phyloP scores from a whole-genome alignment of 2,329 filamentous ascomycete genomes.

The Xylaria sp. region DNA sequence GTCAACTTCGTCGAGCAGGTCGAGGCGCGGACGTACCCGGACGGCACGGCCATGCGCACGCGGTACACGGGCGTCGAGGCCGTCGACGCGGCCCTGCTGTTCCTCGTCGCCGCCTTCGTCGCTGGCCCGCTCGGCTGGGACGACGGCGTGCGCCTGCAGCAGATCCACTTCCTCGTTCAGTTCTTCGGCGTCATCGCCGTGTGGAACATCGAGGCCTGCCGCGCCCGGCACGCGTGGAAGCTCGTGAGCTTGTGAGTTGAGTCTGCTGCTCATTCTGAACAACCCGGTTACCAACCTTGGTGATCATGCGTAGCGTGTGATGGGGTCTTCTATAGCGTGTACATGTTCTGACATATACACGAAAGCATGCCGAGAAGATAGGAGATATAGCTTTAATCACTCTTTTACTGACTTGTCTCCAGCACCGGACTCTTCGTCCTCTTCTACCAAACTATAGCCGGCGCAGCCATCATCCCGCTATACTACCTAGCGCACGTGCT shows the following conservation, averaged over 20 bases:
- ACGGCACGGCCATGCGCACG: constrained; percentile 42
- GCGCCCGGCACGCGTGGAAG: constrained; percentile 40
- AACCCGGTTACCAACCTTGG: too few relatives aligned
- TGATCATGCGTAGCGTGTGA: too few relatives aligned
- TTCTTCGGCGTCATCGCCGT: constrained; percentile 45
- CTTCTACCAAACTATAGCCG: constrained; percentile 46
- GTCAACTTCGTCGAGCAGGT: constrained; percentile 39
- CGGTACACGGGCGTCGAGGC: constrained; percentile 43
- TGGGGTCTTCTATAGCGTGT: too few relatives aligned
- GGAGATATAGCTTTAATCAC: too few relatives aligned
- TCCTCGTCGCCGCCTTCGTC: constrained; percentile 44
- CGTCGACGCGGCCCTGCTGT: constrained; percentile 35
- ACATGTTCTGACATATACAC: too few relatives aligned
- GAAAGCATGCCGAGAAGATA: too few relatives aligned
- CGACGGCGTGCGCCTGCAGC: constrained; percentile 42
- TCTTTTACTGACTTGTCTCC: constrained; percentile 23
- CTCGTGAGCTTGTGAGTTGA: constrained; percentile 46
- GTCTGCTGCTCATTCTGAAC: too few relatives aligned
- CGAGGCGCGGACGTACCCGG: constrained; percentile 34
- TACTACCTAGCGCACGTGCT: constrained; percentile 41
- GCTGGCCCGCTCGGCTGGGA: constrained; percentile 45
- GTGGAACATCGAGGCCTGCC: constrained; percentile 45
- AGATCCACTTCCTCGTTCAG: constrained; percentile 46
- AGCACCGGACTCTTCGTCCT: constrained; percentile 42
- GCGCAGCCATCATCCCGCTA: constrained; percentile 44